phyloP scores from a whole-genome alignment of 441 rosid species.

The Isatis lusitanica region DNA sequence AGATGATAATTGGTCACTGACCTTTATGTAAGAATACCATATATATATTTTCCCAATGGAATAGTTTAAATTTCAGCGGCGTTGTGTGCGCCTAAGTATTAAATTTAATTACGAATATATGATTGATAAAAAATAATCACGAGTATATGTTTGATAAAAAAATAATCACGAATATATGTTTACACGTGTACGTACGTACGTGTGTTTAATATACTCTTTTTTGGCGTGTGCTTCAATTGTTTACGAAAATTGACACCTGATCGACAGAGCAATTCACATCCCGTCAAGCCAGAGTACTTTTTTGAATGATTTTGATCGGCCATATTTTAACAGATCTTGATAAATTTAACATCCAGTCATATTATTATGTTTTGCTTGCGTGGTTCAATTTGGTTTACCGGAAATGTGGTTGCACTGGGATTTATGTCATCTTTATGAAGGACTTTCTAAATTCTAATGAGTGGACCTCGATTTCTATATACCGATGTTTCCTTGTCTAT shows the following conservation, averaged over 20 bases:
- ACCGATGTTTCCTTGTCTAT: background rate
- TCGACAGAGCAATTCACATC: background rate
- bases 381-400: background rate
- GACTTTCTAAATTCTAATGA: background rate
- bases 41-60: background rate
- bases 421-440: background rate
- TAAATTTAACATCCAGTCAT: background rate
- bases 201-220: background rate
- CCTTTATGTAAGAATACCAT: background rate
- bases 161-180: background rate
- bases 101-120: background rate
- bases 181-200: background rate
- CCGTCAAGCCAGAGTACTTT: background rate
- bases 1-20: constrained; percentile 39
- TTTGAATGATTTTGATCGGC: background rate
- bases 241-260: background rate
- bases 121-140: no score
- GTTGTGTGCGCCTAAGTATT: background rate
- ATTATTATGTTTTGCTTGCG: background rate
- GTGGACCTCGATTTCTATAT: background rate
- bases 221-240: background rate
- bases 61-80: background rate
- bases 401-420: background rate
- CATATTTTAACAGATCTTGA: constrained; percentile 3
- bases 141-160: no score